phyloP scores from a whole-genome alignment of 306 rosid species.

The Luffa acutangula region DNA sequence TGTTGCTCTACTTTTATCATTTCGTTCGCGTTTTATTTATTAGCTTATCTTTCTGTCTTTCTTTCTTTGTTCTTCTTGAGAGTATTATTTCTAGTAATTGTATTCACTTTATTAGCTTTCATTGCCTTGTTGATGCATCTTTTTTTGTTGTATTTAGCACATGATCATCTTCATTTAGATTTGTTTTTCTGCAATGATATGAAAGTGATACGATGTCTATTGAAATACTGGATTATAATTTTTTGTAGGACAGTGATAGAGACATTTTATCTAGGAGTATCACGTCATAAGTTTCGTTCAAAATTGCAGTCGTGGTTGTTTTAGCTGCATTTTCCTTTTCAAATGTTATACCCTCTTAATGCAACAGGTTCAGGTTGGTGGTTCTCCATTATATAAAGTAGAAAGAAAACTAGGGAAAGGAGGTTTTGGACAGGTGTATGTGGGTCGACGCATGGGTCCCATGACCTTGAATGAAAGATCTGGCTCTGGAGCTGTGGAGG shows the following conservation, averaged over 20 bases:
- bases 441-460: constrained; percentile 57
- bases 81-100: background rate
- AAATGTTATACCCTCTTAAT: background rate
- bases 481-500: constrained; percentile 81
- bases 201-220: background rate
- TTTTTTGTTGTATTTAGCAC: background rate
- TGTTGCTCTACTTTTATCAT: background rate
- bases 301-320: background rate
- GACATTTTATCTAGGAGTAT: background rate
- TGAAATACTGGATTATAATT: background rate
- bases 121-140: background rate
- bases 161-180: background rate
- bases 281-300: background rate
- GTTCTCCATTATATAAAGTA: constrained; percentile 34
- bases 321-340: background rate
- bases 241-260: background rate
- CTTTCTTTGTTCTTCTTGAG: background rate
- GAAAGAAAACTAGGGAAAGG: constrained; percentile 69
- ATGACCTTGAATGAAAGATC: constrained; percentile 47
- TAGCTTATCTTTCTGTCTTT: background rate
- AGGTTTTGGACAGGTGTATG: constrained; percentile 95
- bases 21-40: background rate
- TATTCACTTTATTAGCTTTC: background rate
- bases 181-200: background rate
- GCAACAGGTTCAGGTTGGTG: constrained; percentile 44